phyloP scores from a whole-genome alignment of 1,139 yeast genomes.

The Yamadazyma oceani region DNA sequence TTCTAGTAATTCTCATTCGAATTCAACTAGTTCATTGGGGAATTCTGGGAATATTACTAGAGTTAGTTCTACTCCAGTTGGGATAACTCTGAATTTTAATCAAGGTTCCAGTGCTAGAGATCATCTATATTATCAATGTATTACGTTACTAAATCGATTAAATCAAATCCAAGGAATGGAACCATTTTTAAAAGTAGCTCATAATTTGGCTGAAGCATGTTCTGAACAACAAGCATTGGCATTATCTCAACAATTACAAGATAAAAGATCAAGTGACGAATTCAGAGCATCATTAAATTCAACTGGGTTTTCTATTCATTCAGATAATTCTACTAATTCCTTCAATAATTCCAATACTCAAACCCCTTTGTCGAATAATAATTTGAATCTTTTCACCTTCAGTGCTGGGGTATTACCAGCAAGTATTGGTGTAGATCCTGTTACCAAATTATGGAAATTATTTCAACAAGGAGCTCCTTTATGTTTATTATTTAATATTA shows the following conservation, averaged over 20 bases:
- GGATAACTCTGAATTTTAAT: constrained; percentile 50
- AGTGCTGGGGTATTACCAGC: constrained; percentile 79
- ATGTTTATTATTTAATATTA: constrained; percentile 76
- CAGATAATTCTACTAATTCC: constrained; percentile 21
- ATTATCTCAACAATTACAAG: constrained; percentile 41
- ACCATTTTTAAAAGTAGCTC: constrained; percentile 64
- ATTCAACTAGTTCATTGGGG: constrained; percentile 19
- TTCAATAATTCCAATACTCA: constrained; percentile 6
- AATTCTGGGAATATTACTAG: constrained; percentile 32
- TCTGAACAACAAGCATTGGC: constrained; percentile 74
- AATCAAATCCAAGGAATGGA: constrained; percentile 68
- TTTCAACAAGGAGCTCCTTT: constrained; percentile 93
- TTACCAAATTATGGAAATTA: constrained; percentile 83
- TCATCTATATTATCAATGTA: constrained; percentile 75
- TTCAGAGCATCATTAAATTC: constrained; percentile 26
- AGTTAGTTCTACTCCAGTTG: constrained; percentile 45
- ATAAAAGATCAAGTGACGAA: constrained; percentile 19
- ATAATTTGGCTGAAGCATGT: constrained; percentile 55
- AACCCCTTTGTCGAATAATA: constrained; percentile 14
- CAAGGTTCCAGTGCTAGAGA: constrained; percentile 64
- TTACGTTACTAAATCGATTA: constrained; percentile 56
- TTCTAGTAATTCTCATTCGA: constrained; percentile 35
- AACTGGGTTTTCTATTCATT: constrained; percentile 25
- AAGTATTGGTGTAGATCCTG: constrained; percentile 80
- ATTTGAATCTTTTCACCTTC: constrained; percentile 51